These are phyloP conservation scores for Ashbya aceris DNA, from an alignment of 1,139 yeast species.

Conservation along the genomic window DNA sequence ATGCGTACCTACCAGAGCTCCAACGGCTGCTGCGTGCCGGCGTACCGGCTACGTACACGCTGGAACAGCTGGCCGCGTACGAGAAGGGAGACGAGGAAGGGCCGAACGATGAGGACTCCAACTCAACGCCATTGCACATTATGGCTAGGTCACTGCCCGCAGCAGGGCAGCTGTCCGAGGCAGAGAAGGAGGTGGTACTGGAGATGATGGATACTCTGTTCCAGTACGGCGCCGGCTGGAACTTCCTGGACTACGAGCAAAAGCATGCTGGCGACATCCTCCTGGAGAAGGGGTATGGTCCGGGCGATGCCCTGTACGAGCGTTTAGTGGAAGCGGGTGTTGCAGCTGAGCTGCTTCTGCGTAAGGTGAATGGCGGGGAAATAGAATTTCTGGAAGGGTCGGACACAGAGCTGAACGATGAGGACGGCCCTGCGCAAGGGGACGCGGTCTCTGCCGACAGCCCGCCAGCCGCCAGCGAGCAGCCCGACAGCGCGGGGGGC, in stretches of 20 bases:
- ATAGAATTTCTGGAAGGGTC: conserved; percentile 35
- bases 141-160: conserved; percentile 40
- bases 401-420: conserved; percentile 11
- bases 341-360: conserved; percentile 71
- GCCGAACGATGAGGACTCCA: conserved; percentile 37
- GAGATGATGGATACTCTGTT: conserved; percentile 57
- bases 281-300: conserved; percentile 40
- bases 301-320: conserved; percentile 33
- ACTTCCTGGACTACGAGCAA: conserved; percentile 52
- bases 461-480: conserved; percentile 10
- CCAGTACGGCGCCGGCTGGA: conserved; percentile 92
- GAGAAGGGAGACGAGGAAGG: conserved; percentile 36
- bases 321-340: conserved; percentile 80
- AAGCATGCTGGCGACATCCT: conserved; percentile 73
- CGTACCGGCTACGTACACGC: conserved; percentile 73
- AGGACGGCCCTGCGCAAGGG: conserved; percentile 13
- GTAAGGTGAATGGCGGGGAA: conserved; percentile 59
- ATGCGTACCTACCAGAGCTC: conserved; percentile 37
- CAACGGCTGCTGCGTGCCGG: conserved; percentile 46
- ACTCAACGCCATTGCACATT: conserved; percentile 75
- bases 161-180: conserved; percentile 30
- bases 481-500: conserved; percentile 11
- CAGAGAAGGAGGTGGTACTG: conserved; percentile 41
- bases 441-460: conserved; percentile 17
- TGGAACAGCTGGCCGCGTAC: conserved; percentile 62